These are phyloP conservation scores for Leccinum subtestaceum DNA, from an alignment of 768 basidiomycete genomes.

Conservation along the genomic window DNA sequence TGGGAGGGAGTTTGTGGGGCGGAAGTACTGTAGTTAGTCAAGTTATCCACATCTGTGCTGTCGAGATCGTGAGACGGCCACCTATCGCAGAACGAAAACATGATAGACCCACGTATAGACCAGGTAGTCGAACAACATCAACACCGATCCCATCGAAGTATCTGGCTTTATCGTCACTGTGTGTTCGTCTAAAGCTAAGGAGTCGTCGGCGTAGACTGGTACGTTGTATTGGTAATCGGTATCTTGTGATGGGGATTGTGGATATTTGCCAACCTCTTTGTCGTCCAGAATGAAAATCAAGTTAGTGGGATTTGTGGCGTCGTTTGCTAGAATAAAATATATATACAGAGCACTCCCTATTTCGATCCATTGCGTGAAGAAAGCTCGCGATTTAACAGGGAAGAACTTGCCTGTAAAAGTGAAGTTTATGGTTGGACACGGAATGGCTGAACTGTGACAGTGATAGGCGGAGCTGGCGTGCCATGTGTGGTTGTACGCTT, in stretches of 20 bases:
- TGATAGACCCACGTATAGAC: conserved; percentile 8
- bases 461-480: not conserved
- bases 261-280: not conserved
- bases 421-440: not conserved
- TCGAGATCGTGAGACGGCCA: not conserved
- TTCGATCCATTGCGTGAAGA: not conserved
- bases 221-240: conserved; percentile 15
- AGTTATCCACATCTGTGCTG: not conserved
- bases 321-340: conserved; percentile 19
- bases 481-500: not conserved
- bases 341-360: conserved; percentile 18
- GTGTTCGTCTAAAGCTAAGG: conserved; percentile 6
- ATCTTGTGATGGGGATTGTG: not conserved
- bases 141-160: not conserved
- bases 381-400: not conserved
- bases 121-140: conserved; percentile 19
- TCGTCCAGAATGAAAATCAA: conserved; percentile 11
- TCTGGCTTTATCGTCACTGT: conserved; percentile 7
- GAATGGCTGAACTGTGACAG: too few relatives aligned
- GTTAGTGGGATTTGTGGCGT: not conserved
- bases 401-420: conserved; percentile 9
- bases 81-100: not conserved
- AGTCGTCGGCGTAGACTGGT: conserved; percentile 10
- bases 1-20: not conserved
- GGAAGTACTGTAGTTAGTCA: not conserved